A percentile compares a stretch with the other conserved stretches of the same genome.
phyloP scores from a whole-genome alignment of 495 filamentous ascomycete species.

The Haplographium delicatum region DNA sequence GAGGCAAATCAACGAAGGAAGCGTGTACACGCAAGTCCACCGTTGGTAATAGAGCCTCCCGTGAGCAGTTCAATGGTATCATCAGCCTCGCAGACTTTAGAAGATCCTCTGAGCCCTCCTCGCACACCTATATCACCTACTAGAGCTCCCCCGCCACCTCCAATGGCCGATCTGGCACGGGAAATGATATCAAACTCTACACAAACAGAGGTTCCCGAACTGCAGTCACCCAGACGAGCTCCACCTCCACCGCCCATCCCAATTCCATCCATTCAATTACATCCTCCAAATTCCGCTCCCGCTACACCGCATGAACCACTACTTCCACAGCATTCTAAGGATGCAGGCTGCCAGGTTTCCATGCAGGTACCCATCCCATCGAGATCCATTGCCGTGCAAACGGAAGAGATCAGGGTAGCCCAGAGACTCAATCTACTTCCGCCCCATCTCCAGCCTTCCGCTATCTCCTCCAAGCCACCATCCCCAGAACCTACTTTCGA shows the following conservation, averaged over 20 bases:
- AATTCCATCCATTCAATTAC: slow-evolving; percentile 58
- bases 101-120: slow-evolving; percentile 61
- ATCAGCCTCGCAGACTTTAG: slow-evolving; percentile 64
- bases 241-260: slow-evolving; percentile 34
- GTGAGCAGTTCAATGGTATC: slow-evolving; percentile 59
- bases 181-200: slow-evolving; percentile 57
- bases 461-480: slow-evolving; percentile 52
- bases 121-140: slow-evolving; percentile 54
- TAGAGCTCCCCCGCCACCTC: slow-evolving; percentile 41
- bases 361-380: slow-evolving; percentile 39
- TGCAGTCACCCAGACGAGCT: slow-evolving; percentile 27
- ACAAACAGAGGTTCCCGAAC: slow-evolving; percentile 58
- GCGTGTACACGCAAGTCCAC: slow-evolving; percentile 45
- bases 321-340: slow-evolving; percentile 49
- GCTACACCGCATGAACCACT: slow-evolving; percentile 47
- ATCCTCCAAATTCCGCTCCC: slow-evolving; percentile 49
- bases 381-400: slow-evolving; percentile 74
- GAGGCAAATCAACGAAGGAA: slow-evolving; percentile 70
- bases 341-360: slow-evolving; percentile 51
- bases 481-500: slow-evolving; percentile 36
- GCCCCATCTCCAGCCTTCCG: slow-evolving; percentile 70
- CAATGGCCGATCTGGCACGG: slow-evolving; percentile 25
- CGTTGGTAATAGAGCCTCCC: slow-evolving; percentile 34
- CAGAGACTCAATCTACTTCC: slow-evolving; percentile 67
- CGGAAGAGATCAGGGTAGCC: slow-evolving; percentile 79